Evolutionary conservation across 495 filamentous ascomycete genomes (phyloP).

Genomic region (Tuber indicum): DNA sequence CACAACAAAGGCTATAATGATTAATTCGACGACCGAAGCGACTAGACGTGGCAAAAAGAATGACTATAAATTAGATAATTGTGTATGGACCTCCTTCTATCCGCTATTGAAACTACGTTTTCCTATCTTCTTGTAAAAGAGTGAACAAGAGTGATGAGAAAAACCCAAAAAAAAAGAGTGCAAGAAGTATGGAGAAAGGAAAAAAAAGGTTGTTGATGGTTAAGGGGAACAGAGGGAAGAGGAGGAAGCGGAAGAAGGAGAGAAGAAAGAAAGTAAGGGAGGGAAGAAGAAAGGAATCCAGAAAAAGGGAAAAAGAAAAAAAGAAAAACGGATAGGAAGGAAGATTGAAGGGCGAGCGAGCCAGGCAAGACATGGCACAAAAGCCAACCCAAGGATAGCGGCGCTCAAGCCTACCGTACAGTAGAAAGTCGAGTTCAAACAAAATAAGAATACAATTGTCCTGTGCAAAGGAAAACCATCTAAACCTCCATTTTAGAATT

Average conservation of each 20-base stretch:
- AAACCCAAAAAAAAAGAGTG: conserved; percentile 17
- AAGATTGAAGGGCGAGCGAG: background rate
- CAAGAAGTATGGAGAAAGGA: background rate
- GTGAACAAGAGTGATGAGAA: conserved; percentile 36
- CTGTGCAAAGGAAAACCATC: background rate
- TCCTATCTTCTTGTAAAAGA: conserved; percentile 30
- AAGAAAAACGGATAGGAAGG: background rate
- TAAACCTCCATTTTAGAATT: background rate
- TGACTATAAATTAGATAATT: conserved; percentile 14
- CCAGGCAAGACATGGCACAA: background rate
- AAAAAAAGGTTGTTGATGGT: background rate
- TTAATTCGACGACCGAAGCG: conserved; percentile 16
- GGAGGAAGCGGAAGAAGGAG: conserved; percentile 17
- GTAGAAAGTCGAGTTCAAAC: background rate
- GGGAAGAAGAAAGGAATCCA: conserved; percentile 11
- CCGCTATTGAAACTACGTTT: conserved; percentile 1
- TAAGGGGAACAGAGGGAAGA: conserved; percentile 15
- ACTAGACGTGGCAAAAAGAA: conserved; percentile 11
- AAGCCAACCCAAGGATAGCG: background rate
- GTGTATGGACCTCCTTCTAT: conserved; percentile 16
- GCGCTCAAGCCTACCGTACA: background rate
- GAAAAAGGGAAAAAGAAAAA: background rate
- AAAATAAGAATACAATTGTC: background rate
- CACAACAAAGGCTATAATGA: background rate
- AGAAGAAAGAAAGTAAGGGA: conserved; percentile 2